phyloP scores from a whole-genome alignment of 108 stramenopile species.

The Asterionellopsis glacialis region DNA sequence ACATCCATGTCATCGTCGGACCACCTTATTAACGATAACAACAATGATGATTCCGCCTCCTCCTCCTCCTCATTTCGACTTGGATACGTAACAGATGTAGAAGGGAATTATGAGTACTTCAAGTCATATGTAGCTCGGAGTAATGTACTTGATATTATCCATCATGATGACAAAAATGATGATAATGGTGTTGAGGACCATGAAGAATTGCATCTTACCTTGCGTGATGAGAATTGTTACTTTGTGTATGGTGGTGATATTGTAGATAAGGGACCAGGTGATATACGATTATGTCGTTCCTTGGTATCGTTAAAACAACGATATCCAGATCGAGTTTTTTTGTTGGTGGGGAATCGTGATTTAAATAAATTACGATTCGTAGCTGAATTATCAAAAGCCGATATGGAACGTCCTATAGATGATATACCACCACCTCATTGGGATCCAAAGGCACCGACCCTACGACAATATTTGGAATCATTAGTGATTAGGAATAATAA shows the following conservation, averaged over 20 bases:
- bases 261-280: constrained; percentile 70
- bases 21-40: too few species aligned
- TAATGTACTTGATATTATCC: constrained; percentile 25
- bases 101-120: constrained; percentile 57
- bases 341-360: constrained; percentile 77
- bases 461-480: constrained; percentile 32
- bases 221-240: too few species aligned
- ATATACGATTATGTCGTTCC: constrained; percentile 53
- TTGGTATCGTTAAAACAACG: constrained; percentile 46
- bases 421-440: constrained; percentile 49
- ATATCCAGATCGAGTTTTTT: constrained; percentile 50
- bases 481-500: background rate
- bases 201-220: too few species aligned
- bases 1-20: too few species aligned
- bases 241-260: constrained; percentile 63
- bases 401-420: constrained; percentile 28
- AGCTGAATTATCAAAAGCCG: constrained; percentile 37
- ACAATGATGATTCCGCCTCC: too few species aligned
- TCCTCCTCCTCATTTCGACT: constrained; percentile 17
- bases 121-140: constrained; percentile 29
- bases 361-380: constrained; percentile 66
- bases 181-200: too few species aligned
- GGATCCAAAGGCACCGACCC: constrained; percentile 39
- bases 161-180: constrained; percentile 1
- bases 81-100: constrained; percentile 52